Conservation (phyloP, 176 grass and related monocot genomes). For the Triticum dicoccoides region DNA sequence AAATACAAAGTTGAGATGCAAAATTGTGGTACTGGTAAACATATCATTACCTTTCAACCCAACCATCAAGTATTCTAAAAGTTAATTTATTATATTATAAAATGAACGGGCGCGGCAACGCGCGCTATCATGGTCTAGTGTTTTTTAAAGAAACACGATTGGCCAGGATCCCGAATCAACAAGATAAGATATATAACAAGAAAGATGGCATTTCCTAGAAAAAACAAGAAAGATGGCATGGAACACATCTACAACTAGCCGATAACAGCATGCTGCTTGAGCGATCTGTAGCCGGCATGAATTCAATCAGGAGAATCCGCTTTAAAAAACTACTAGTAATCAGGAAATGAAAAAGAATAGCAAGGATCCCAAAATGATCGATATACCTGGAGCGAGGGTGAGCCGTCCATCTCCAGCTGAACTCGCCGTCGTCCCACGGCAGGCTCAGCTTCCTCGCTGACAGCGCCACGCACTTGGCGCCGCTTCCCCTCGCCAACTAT, state of each 20-base stretch:
- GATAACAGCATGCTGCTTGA: background rate
- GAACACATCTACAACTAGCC: background rate
- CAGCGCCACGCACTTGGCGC: slow-evolving; percentile 32
- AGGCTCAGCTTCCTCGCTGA: slow-evolving; percentile 37
- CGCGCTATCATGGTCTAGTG: too few species aligned
- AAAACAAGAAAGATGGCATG: background rate
- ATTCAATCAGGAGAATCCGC: background rate
- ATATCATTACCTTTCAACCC: too few species aligned
- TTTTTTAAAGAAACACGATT: background rate
- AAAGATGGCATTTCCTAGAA: background rate
- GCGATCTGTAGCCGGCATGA: background rate
- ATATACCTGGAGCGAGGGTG: slow-evolving; percentile 29
- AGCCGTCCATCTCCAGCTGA: slow-evolving; percentile 31
- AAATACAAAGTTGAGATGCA: too few species aligned
- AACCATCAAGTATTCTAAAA: too few species aligned
- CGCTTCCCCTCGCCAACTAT: slow-evolving; percentile 35
- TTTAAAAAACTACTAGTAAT: background rate
- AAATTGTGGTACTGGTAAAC: too few species aligned
- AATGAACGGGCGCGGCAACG: too few species aligned
- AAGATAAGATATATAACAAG: background rate
- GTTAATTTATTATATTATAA: too few species aligned
- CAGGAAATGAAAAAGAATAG: background rate
- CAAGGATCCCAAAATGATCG: background rate
- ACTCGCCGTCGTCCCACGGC: slow-evolving; percentile 52
- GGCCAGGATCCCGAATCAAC: background rate